These are phyloP conservation scores for Backusella tuberculispora DNA, from an alignment of 192 early-diverging fungal genomes.

Conservation along the genomic window DNA sequence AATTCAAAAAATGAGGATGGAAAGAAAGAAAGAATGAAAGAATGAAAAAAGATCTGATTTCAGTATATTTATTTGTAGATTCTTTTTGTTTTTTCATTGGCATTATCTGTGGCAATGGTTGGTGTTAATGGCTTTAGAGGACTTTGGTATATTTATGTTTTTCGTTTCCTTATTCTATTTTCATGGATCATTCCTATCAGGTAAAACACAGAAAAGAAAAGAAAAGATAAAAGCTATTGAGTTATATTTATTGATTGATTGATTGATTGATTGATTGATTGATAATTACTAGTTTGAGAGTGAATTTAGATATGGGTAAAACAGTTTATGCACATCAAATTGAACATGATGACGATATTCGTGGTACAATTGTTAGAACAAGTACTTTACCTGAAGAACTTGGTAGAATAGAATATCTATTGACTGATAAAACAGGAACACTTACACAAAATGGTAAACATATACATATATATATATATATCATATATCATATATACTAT, in stretches of 20 bases:
- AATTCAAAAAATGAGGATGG: too few relatives aligned
- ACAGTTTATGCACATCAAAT: constrained; percentile 89
- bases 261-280: too few relatives aligned
- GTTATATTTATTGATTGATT: not conserved
- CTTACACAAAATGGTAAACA: constrained; percentile 85
- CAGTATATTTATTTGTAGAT: constrained; percentile 55
- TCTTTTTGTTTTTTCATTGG: constrained; percentile 82
- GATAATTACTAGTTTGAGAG: constrained; percentile 64
- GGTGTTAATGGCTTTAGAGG: constrained; percentile 88
- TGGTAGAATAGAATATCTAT: constrained; percentile 89
- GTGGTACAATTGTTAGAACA: constrained; percentile 87
- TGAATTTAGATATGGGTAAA: constrained; percentile 98
- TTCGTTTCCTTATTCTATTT: constrained; percentile 94
- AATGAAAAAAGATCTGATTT: not conserved
- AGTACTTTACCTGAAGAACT: constrained; percentile 96
- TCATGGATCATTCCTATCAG: constrained; percentile 96
- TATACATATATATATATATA: constrained; percentile 6
- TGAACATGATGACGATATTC: constrained; percentile 84
- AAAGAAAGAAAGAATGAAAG: not conserved
- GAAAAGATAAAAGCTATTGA: not conserved
- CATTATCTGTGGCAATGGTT: constrained; percentile 85
- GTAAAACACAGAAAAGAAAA: constrained; percentile 24
- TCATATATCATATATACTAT: not conserved
- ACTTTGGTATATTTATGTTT: constrained; percentile 89
- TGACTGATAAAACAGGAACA: constrained; percentile 97